Percentiles rank a stretch among this genome's conserved stretches.
Conservation (phyloP, 2,329 filamentous ascomycete genomes). For the Nectriaceae sp. region DNA sequence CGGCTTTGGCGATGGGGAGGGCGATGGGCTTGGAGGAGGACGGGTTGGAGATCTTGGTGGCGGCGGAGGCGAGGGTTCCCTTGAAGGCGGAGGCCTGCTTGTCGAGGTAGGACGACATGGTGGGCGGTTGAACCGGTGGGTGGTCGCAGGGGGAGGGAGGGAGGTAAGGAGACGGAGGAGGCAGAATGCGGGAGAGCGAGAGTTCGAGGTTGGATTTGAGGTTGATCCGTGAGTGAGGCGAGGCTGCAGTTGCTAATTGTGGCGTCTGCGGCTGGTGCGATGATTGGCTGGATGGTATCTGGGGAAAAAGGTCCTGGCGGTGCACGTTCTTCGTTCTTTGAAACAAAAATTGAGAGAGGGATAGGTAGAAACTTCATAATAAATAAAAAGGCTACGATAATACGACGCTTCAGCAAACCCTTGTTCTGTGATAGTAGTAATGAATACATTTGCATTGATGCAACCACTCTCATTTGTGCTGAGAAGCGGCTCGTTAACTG, state of each 20-base stretch:
- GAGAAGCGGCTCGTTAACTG: too few relatives aligned
- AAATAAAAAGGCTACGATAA: too few relatives aligned
- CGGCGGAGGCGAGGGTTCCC: slow-evolving; percentile 63
- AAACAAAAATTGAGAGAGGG: too few relatives aligned
- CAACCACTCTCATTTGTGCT: too few relatives aligned
- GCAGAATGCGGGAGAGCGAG: slow-evolving; percentile 14
- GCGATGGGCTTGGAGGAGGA: slow-evolving; percentile 36
- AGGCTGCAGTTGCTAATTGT: slow-evolving; percentile 24
- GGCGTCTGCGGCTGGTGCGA: slow-evolving; percentile 12
- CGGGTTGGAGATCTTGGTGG: slow-evolving; percentile 61
- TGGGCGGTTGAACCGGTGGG: slow-evolving; percentile 26
- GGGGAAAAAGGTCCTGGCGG: too few relatives aligned
- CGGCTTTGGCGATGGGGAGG: slow-evolving; percentile 30
- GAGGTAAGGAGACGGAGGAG: not conserved
- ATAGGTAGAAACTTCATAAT: too few relatives aligned
- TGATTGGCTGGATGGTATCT: slow-evolving; percentile 2
- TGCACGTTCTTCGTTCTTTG: too few relatives aligned
- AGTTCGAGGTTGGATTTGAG: slow-evolving; percentile 20
- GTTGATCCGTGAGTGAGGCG: slow-evolving; percentile 23
- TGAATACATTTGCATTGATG: too few relatives aligned
- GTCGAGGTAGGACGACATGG: slow-evolving; percentile 65
- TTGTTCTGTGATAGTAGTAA: too few relatives aligned
- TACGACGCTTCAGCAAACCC: too few relatives aligned
- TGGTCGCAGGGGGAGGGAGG: slow-evolving; percentile 2
- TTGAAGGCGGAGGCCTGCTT: slow-evolving; percentile 65